Evolutionary conservation across 1,139 yeast species (phyloP).

Genomic region (Yamadazyma siamensis): DNA sequence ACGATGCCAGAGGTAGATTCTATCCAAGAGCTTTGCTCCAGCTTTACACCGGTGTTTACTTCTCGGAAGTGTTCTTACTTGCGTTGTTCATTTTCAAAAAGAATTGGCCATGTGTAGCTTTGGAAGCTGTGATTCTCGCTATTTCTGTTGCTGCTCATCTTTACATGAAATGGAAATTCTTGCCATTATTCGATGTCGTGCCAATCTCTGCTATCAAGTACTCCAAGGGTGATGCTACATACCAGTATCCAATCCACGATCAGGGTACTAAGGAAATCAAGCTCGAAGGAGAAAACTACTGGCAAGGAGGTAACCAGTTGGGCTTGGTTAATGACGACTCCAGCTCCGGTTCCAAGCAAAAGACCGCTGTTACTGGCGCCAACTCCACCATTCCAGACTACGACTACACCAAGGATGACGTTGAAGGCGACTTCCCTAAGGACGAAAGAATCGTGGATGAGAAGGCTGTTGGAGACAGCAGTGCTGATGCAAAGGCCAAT

Average conservation of each 20-base stretch:
- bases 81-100: constrained; percentile 69
- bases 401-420: no score
- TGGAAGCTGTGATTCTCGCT: constrained; percentile 52
- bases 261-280: constrained; percentile 60
- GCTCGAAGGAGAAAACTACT: constrained; percentile 49
- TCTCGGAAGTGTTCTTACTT: constrained; percentile 62
- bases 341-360: constrained; percentile 3
- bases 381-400: constrained; percentile 6
- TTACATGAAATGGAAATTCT: constrained; percentile 54
- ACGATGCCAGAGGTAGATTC: constrained; percentile 63
- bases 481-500: constrained; percentile 2
- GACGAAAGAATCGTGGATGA: no score
- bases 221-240: constrained; percentile 52
- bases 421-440: no score
- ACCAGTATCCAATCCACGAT: constrained; percentile 53
- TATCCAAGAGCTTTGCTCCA: constrained; percentile 67
- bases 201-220: constrained; percentile 71
- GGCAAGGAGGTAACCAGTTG: constrained; percentile 46
- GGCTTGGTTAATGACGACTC: constrained; percentile 24
- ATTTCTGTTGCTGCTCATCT: constrained; percentile 54
- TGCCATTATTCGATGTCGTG: constrained; percentile 61
- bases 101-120: constrained; percentile 69
- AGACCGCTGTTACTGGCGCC: not conserved
- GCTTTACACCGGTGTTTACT: constrained; percentile 59
- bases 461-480: constrained; percentile 3